Evolutionary conservation across 2,329 filamentous ascomycete genomes (phyloP).

Genomic region (Diplodia seriata): DNA sequence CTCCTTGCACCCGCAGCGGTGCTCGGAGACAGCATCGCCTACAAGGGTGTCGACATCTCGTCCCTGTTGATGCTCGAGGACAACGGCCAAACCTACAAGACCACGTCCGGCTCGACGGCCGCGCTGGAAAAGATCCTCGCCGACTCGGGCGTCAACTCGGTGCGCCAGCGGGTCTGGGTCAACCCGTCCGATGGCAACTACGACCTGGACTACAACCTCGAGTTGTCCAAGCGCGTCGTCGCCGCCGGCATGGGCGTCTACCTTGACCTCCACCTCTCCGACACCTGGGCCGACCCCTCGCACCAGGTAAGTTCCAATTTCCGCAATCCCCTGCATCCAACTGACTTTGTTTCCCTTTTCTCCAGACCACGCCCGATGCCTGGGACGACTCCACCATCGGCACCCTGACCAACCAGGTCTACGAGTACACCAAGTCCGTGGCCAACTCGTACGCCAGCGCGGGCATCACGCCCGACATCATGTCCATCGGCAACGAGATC

Average conservation of each 20-base stretch:
- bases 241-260: slow-evolving; percentile 67
- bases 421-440: slow-evolving; percentile 71
- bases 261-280: slow-evolving; percentile 71
- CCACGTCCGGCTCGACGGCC: slow-evolving; percentile 58
- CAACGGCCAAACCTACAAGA: slow-evolving; percentile 67
- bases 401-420: slow-evolving; percentile 66
- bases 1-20: slow-evolving; percentile 21
- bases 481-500: slow-evolving; percentile 79
- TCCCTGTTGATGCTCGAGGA: slow-evolving; percentile 69
- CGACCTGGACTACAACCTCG: slow-evolving; percentile 72
- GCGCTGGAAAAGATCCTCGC: slow-evolving; percentile 69
- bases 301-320: slow-evolving; percentile 54
- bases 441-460: slow-evolving; percentile 66
- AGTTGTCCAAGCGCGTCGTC: slow-evolving; percentile 68
- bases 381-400: slow-evolving; percentile 67
- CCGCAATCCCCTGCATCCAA: slow-evolving; percentile 36
- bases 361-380: slow-evolving; percentile 61
- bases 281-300: slow-evolving; percentile 74
- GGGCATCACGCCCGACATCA: slow-evolving; percentile 64
- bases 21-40: slow-evolving; percentile 53
- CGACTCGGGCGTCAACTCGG: slow-evolving; percentile 69
- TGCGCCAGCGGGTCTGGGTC: slow-evolving; percentile 73
- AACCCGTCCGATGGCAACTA: slow-evolving; percentile 66
- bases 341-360: no score
- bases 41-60: slow-evolving; percentile 74